Evolutionary conservation across 768 basidiomycete species (phyloP).

Genomic region (Rhodotorula toruloides): DNA sequence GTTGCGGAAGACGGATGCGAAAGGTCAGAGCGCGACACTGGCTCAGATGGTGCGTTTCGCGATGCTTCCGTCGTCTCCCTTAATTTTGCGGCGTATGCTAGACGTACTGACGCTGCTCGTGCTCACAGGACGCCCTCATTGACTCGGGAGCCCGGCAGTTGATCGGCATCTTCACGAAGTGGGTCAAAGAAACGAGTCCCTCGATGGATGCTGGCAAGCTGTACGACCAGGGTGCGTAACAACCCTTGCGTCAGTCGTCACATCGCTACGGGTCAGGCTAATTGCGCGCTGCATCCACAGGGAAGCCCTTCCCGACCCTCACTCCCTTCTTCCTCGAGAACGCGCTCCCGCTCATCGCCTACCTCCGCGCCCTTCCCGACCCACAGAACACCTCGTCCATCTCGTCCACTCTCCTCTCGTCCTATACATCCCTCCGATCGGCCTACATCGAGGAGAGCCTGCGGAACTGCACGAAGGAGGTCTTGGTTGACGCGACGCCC

Average conservation of each 20-base stretch:
- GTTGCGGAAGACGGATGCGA: conserved; percentile 33
- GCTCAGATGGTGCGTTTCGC: conserved; percentile 26
- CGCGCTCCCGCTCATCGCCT: conserved; percentile 34
- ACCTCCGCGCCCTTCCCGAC: conserved; percentile 33
- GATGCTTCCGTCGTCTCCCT: neutral
- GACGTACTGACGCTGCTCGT: neutral
- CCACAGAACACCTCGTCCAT: conserved; percentile 12
- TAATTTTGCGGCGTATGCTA: fast-evolving
- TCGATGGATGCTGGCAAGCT: conserved; percentile 31
- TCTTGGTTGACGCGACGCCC: conserved; percentile 27
- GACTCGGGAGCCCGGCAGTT: conserved; percentile 29
- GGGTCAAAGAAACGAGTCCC: conserved; percentile 30
- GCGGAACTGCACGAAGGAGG: conserved; percentile 34
- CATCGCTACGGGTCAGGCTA: too few relatives aligned
- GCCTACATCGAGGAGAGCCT: conserved; percentile 37
- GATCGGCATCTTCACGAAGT: conserved; percentile 23
- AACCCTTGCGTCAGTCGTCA: neutral
- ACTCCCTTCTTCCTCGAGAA: conserved; percentile 31
- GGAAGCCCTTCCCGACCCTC: conserved; percentile 34
- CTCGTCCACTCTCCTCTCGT: conserved; percentile 16
- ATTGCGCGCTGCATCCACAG: neutral
- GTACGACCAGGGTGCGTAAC: conserved; percentile 22
- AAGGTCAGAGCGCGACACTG: conserved; percentile 36
- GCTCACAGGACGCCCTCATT: conserved; percentile 17
- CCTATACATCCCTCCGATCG: conserved; percentile 30